Conservation (phyloP, 768 basidiomycete species). For the Naganishia vishniacii region DNA sequence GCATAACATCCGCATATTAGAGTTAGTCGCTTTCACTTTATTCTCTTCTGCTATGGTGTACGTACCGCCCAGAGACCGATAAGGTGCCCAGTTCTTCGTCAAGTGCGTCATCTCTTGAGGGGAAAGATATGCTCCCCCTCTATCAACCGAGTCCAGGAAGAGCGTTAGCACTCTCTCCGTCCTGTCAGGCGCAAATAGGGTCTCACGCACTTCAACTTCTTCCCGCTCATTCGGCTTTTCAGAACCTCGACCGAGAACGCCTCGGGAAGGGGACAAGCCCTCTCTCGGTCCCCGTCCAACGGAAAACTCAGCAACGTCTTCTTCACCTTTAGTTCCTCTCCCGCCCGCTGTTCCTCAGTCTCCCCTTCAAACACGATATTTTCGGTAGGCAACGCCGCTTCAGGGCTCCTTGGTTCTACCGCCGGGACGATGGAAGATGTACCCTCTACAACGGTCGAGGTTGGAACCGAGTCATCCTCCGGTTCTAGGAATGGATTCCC, state of each 20-base stretch:
- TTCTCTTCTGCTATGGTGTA: slow-evolving; percentile 4
- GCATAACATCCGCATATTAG: slow-evolving; percentile 23
- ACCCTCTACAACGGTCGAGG: neutral
- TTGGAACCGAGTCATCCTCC: too few relatives aligned
- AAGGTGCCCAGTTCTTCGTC: slow-evolving; percentile 73
- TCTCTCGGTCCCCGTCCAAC: neutral
- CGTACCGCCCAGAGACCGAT: slow-evolving; percentile 66
- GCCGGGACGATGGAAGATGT: slow-evolving; percentile 12
- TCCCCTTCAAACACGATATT: slow-evolving; percentile 7
- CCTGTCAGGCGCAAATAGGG: too few relatives aligned
- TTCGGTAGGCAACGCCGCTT: slow-evolving; percentile 11
- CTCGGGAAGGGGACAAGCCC: slow-evolving; percentile 30
- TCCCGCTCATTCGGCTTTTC: slow-evolving; percentile 39
- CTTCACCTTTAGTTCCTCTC: slow-evolving; percentile 13
- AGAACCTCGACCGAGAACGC: slow-evolving; percentile 39
- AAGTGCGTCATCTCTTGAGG: slow-evolving; percentile 75
- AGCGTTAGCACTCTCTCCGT: too few relatives aligned
- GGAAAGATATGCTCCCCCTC: slow-evolving; percentile 56
- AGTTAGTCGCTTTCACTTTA: too few relatives aligned
- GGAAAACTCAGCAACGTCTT: slow-evolving; percentile 17
- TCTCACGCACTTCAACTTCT: slow-evolving; percentile 48
- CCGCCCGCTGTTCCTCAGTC: neutral
- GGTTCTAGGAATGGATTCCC: slow-evolving; percentile 1
- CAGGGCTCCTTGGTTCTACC: neutral
- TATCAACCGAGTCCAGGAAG: slow-evolving; percentile 13